Evolutionary conservation across 2,329 filamentous ascomycete species (phyloP).

Genomic region (Colletotrichum sidae): DNA sequence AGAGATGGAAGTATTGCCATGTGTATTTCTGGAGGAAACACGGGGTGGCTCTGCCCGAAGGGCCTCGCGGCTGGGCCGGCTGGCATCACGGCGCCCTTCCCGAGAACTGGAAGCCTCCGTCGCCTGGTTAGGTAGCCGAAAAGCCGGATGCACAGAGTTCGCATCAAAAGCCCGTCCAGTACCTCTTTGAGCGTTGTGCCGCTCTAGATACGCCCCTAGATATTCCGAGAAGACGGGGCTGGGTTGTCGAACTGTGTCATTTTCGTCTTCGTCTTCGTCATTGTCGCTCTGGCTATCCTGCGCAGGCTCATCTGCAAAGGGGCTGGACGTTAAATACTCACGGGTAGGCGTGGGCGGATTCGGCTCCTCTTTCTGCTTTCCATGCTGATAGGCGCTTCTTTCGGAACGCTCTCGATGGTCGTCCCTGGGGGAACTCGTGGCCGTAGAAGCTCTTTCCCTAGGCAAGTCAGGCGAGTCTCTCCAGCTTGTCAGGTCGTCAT

Average conservation of each 20-base stretch:
- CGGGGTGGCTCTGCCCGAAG: too few relatives aligned
- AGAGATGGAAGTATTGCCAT: too few relatives aligned
- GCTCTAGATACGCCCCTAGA: constrained; percentile 9
- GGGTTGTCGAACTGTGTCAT: not conserved
- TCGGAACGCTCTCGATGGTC: too few relatives aligned
- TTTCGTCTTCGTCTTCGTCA: not conserved
- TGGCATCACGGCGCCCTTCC: not conserved
- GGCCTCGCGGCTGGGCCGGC: not conserved
- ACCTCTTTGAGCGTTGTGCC: constrained; percentile 3
- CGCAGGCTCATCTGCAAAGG: constrained; percentile 5
- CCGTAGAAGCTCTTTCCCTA: too few relatives aligned
- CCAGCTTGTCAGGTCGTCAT: not conserved
- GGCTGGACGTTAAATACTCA: not conserved
- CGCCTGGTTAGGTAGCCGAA: not conserved
- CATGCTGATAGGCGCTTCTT: too few relatives aligned
- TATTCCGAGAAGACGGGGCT: not conserved
- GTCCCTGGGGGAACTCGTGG: too few relatives aligned
- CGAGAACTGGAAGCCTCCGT: too few relatives aligned
- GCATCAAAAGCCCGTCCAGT: constrained; percentile 7
- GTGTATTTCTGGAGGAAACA: too few relatives aligned
- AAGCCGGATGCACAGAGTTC: constrained; percentile 12
- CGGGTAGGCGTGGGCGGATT: too few relatives aligned
- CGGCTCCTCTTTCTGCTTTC: too few relatives aligned
- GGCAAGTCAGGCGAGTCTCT: too few relatives aligned
- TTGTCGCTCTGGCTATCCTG: not conserved